Base-by-base conservation (phyloP, 768 basidiomycete species). In the Boletus subcaerulescens region DNA sequence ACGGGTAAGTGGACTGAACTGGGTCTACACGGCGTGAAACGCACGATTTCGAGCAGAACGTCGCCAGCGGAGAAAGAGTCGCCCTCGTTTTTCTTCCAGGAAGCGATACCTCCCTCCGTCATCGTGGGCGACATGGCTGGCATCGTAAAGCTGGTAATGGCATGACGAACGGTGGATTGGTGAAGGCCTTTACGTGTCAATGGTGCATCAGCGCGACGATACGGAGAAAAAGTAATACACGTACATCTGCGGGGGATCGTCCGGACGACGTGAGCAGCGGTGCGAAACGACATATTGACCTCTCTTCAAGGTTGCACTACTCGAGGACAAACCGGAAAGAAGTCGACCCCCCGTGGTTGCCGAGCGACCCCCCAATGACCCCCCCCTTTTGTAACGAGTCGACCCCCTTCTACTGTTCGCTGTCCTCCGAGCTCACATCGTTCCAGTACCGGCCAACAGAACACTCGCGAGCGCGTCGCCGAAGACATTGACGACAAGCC, bases 61-160 rank as follows among this genome's bases (percentile, higher is more conserved):
- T 96, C 93, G 3, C 94, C 94, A 31, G 87, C 77, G 3, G 75
- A 59, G 65, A 93, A 97, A 0, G 82, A 64, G 55, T 93, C 91
- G 17, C 93, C 93, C 62, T 89, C 88, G 59, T 80, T 79, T 74
- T 87, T 87, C 77, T 96, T 97, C 94, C 96, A 98, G 4, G 78
- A 79, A 1, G 92, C 77, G 59, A 98, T 91, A 3, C 89, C 93
- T 42, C 95, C 94, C 72, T 97, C 94, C 0, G 91, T 93, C 90
- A 98, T 94, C 13, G 93, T 96, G 14, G 93, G 94, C 3, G 90
- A 94, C 93, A 98, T 96, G 55, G 95, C 95, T 5, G 95, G 95
- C 93, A 98, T 96, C 22, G 62, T 82, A 55, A 96, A 82, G 58
- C 85, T 80, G 45, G 89, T 85, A 48, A 91, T 78, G 32, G 87